Evolutionary conservation across 2,329 filamentous ascomycete genomes (phyloP), one percentile per base, ranked within the genome.

Genomic region (Beauveria varroae): DNA sequence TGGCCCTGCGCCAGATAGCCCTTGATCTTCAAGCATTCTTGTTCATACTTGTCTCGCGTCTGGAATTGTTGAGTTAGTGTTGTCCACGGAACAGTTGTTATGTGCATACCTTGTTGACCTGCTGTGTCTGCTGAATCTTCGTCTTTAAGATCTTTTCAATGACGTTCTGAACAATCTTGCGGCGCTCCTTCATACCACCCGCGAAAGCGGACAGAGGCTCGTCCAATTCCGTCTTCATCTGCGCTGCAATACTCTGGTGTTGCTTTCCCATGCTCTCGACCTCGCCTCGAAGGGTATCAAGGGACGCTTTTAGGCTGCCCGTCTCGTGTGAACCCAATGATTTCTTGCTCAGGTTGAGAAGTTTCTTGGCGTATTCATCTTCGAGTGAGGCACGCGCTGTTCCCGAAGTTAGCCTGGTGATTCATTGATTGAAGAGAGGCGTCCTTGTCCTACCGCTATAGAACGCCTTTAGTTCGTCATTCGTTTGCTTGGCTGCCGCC

Each of bases 1-100:
- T 99, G 96, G 10, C 95, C 95, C 75, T 99, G 95, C 4, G 96
- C 95, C 5, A 99, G 85, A 71, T 99, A 99, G 44, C 95, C 95
- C 76, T 99, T 99, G 74, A 99, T 98, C 73, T 96, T 95, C 50
- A 99, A 81, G 72, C 93, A 98, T 68, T 99, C 96, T 74, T 99
- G 93, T 75, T 99, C 95, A 72, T 96, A 99, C 55, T 89, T 88
- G 75, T 99, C 95, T 66, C 95, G 85, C 18, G 93, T 90, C 89
- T 91, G 64, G 7, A 24, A 12, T 20, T 41, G 53, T 64, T 69
- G 46, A 30, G 67, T 64, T 62, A 67, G 44, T 67, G 62, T 41
- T 55, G 6, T 28, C 22, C 14, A 9, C 8, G 5, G 20, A 6
- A 3, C 1, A 14, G 2, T 1, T 10, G 9, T 9, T 12, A 2